Conservation (phyloP, 495 filamentous ascomycete genomes). For the Talaromyces stipitatus region DNA sequence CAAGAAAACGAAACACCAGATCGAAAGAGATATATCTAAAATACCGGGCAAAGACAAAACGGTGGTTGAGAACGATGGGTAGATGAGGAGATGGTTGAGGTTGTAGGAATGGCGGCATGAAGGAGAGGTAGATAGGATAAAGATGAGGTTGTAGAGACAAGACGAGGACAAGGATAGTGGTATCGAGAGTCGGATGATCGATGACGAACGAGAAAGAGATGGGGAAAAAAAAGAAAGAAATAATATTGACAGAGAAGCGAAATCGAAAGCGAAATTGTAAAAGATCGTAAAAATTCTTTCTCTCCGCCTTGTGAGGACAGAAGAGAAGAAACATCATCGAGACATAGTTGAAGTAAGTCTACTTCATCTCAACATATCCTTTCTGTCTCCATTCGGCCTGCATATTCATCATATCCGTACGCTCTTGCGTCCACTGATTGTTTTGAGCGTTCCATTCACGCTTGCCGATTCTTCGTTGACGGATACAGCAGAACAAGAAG, state of each 20-base stretch:
- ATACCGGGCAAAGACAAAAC: too few species aligned
- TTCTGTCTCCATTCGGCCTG: conserved; percentile 32
- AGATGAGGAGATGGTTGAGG: too few species aligned
- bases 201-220: not conserved
- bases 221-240: not conserved
- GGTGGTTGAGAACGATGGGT: too few species aligned
- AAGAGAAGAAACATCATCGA: not conserved
- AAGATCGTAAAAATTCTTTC: not conserved
- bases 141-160: not conserved
- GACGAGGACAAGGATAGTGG: not conserved
- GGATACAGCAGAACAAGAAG: conserved; percentile 54
- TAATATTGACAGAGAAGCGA: not conserved
- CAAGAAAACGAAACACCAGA: not conserved
- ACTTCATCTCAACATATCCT: conserved; percentile 21
- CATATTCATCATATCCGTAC: conserved; percentile 55
- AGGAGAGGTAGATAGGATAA: not conserved
- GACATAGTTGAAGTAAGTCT: not conserved
- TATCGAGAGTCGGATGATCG: not conserved
- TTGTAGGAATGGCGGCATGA: not conserved
- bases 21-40: too few species aligned
- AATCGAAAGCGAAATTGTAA: not conserved
- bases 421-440: conserved; percentile 48
- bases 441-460: conserved; percentile 52
- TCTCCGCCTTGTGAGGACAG: not conserved
- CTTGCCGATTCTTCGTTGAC: conserved; percentile 58